These are phyloP conservation scores for Mortierella sp. DNA, from an alignment of 371 early-diverging fungal genomes.

Conservation along the genomic window DNA sequence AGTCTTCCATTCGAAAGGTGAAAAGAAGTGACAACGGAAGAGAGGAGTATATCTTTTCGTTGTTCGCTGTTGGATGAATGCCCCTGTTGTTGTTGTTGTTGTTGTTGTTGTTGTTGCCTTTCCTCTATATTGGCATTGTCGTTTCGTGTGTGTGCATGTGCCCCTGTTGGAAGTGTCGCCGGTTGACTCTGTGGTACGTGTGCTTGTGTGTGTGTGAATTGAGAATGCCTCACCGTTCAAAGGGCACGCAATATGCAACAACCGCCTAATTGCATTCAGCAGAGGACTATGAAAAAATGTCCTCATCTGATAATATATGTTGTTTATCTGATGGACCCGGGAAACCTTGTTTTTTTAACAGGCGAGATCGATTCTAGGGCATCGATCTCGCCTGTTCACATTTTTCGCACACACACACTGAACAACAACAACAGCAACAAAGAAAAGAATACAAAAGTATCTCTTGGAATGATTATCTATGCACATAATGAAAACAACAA, in stretches of 20 bases:
- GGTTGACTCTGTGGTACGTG: no score
- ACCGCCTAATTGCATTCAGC: background rate
- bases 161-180: no score
- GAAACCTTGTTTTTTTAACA: background rate
- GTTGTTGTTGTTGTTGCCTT: background rate
- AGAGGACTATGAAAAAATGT: background rate
- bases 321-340: conserved; percentile 8
- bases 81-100: no score
- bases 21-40: background rate
- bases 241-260: background rate
- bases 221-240: no score
- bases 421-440: background rate
- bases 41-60: no score
- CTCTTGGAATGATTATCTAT: background rate
- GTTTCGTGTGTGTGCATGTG: no score
- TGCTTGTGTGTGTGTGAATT: background rate
- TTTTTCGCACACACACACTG: background rate
- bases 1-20: background rate
- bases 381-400: background rate
- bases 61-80: no score
- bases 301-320: background rate
- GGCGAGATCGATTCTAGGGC: background rate
- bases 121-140: background rate
- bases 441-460: background rate
- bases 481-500: background rate